A percentile compares a stretch with the other conserved stretches of the same genome.
Evolutionary conservation across 2,329 filamentous ascomycete species (phyloP).

Genomic region (Tolypocladium endophyticum): DNA sequence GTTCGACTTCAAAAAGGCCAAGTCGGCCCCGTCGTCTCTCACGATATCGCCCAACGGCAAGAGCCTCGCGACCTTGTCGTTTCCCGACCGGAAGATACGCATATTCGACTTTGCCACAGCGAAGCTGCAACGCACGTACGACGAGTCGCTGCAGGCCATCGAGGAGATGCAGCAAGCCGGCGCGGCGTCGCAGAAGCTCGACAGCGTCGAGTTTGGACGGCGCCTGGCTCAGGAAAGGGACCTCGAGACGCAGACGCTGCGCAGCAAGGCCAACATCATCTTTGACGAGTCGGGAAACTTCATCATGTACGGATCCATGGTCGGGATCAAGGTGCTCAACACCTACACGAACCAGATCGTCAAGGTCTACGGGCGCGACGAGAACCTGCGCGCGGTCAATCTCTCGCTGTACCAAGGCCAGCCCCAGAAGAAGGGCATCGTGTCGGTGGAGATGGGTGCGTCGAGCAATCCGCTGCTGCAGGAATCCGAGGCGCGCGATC

Average conservation of each 20-base stretch:
- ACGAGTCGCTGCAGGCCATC: constrained; percentile 81
- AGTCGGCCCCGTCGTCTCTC: constrained; percentile 71
- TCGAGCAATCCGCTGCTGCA: constrained; percentile 86
- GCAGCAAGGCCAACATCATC: constrained; percentile 69
- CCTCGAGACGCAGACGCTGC: constrained; percentile 58
- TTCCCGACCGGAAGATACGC: constrained; percentile 87
- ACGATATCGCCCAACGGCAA: constrained; percentile 78
- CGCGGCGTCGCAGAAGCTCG: constrained; percentile 68
- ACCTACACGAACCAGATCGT: constrained; percentile 89
- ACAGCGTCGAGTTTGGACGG: constrained; percentile 85
- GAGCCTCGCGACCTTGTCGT: constrained; percentile 79
- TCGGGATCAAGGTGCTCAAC: constrained; percentile 92
- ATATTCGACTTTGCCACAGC: constrained; percentile 86
- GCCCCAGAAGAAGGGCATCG: constrained; percentile 84
- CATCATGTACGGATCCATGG: constrained; percentile 83
- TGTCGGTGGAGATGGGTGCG: constrained; percentile 95
- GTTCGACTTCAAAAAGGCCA: constrained; percentile 95
- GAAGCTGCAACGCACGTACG: constrained; percentile 85
- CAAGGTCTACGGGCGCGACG: constrained; percentile 82
- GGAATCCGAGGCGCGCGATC: constrained; percentile 83
- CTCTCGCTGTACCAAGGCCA: constrained; percentile 88
- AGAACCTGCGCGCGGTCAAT: constrained; percentile 74
- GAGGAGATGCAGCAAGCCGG: constrained; percentile 96
- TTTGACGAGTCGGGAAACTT: constrained; percentile 97
- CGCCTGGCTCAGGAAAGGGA: constrained; percentile 79